Evolutionary conservation across 2,329 filamentous ascomycete genomes (phyloP), one percentile per base, ranked within the genome.

Genomic region (Magnaporthales sp.): DNA sequence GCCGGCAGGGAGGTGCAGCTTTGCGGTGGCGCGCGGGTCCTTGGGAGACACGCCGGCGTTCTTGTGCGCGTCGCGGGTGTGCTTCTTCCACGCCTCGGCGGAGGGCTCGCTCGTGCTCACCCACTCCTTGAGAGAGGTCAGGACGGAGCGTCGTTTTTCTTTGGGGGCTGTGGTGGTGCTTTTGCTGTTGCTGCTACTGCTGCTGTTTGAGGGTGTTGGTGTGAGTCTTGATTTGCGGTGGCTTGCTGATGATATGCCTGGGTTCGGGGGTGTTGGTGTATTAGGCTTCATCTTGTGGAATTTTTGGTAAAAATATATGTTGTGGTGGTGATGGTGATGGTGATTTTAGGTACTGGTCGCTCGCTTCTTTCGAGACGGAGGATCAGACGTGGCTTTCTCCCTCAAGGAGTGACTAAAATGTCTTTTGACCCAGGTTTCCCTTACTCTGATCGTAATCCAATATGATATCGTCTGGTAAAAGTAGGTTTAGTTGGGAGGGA

Each of bases 51-150:
- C 73, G 24, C 80, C 81, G n/a, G 80, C 78, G 58, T 75, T 80
- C 62, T 77, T 75, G 68, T 77, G 83, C 1, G 77, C 74, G 15
- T 77, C 75, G 65, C 75, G 78, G 70, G 79, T 81, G 68, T 83
- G 80, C 15, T 80, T 72, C 69, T 79, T 81, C 69, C 83, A 75
- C 1, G 81, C 83, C 61, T 82, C 79, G 1, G 77, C 76, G 0
- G 83, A 84, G 11, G 83, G 83, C 68, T 85, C 83, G 63, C 79
- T 81, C 26, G 78, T 76, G 1, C 76, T 76, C 8, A 84, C 71
- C 83, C 83, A 85, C 61, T 75, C 77, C 67, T 81, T 85, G 63
- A 83, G 72, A 30, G 80, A 78, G 7, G 73, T 73, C 26, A 82
- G 67, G 79, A 81, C 73, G 76, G 51, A 68, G 66, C 58, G 75